Evolutionary conservation across 1,284 basidiomycete species (phyloP).

Genomic region (Ceratobasidium sp.): DNA sequence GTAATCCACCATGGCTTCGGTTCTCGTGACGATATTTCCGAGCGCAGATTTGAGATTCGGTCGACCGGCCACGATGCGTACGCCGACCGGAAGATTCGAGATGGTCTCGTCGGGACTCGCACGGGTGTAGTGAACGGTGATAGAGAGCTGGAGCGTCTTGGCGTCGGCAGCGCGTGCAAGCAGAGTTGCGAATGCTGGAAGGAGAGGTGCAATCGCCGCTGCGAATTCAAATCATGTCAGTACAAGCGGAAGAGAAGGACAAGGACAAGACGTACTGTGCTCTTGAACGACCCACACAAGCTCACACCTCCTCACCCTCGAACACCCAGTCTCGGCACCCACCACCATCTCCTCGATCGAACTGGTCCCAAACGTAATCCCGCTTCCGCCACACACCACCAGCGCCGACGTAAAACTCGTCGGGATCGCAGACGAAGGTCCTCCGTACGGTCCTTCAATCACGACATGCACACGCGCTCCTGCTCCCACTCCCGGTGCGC

Average conservation of each 20-base stretch:
- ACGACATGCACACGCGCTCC: slow-evolving; percentile 40
- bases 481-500: no score
- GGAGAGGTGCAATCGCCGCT: slow-evolving; percentile 59
- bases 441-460: slow-evolving; percentile 43
- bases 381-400: slow-evolving; percentile 42
- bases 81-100: slow-evolving; percentile 50
- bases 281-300: slow-evolving; percentile 43
- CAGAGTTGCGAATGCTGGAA: slow-evolving; percentile 62
- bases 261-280: slow-evolving; percentile 32
- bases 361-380: slow-evolving; percentile 41
- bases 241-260: neutral
- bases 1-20: slow-evolving; percentile 44
- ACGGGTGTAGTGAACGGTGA: slow-evolving; percentile 72
- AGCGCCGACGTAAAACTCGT: slow-evolving; percentile 42
- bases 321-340: slow-evolving; percentile 27
- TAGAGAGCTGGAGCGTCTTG: slow-evolving; percentile 54
- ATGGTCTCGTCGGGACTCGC: slow-evolving; percentile 49
- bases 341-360: slow-evolving; percentile 40
- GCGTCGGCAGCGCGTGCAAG: slow-evolving; percentile 55
- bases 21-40: slow-evolving; percentile 22
- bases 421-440: slow-evolving; percentile 39
- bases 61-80: slow-evolving; percentile 60
- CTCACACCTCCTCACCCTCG: slow-evolving; percentile 31
- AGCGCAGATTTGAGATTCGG: slow-evolving; percentile 52
- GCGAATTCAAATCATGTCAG: slow-evolving; percentile 39